Evolutionary conservation across 2,329 filamentous ascomycete species (phyloP).

Genomic region (Cryphonectria parasitica): DNA sequence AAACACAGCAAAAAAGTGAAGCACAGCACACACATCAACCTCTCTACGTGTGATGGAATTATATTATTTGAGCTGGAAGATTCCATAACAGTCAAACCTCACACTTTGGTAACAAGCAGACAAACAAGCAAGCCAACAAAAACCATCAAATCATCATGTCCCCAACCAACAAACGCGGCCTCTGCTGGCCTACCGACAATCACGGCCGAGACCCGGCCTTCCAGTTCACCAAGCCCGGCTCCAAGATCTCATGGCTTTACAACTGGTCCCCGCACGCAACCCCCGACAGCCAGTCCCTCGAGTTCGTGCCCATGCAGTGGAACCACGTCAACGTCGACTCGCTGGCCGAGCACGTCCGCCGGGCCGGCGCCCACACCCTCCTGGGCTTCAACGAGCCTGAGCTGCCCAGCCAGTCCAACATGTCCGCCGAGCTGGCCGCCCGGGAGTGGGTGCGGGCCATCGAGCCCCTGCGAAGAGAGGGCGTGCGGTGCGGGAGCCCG

Average conservation of each 20-base stretch:
- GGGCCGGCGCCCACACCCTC: constrained; percentile 12
- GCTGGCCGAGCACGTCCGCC: constrained; percentile 23
- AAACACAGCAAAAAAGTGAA: too few species aligned
- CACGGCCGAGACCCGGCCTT: constrained; percentile 33
- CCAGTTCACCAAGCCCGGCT: constrained; percentile 36
- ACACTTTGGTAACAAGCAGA: not conserved
- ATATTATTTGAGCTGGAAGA: too few species aligned
- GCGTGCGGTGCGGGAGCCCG: constrained; percentile 31
- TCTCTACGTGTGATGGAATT: too few species aligned
- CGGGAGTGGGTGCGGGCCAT: constrained; percentile 32
- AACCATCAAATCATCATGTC: constrained; percentile 9
- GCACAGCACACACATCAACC: too few species aligned
- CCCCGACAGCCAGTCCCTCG: constrained; percentile 23
- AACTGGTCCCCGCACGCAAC: constrained; percentile 34
- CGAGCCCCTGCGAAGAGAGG: constrained; percentile 29
- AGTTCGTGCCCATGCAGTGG: constrained; percentile 35
- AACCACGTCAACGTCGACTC: constrained; percentile 33
- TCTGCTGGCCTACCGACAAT: constrained; percentile 32
- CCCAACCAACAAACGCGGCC: constrained; percentile 30
- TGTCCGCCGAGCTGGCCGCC: constrained; percentile 31
- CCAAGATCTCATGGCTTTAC: constrained; percentile 33
- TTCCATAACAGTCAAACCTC: not conserved
- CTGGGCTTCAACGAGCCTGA: constrained; percentile 35
- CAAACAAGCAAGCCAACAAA: not conserved
- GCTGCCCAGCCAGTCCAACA: constrained; percentile 32